Conservation (phyloP, 1,284 basidiomycete genomes). For the Ustilago bromivora region DNA sequence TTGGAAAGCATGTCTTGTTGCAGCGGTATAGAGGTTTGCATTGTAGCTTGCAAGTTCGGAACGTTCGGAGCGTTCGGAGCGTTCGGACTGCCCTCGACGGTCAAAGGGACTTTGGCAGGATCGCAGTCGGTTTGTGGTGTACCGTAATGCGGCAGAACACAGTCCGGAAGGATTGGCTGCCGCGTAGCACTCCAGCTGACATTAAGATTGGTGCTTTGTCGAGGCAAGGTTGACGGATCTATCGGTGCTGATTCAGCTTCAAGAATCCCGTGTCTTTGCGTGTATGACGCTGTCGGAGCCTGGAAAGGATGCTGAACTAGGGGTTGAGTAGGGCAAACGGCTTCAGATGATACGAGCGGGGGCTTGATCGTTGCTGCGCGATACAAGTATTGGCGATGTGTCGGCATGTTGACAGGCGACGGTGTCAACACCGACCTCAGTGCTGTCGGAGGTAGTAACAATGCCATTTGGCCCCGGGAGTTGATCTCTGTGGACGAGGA, state of each 20-base stretch:
- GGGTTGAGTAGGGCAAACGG: background rate
- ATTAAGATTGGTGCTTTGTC: no score
- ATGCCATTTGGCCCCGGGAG: background rate
- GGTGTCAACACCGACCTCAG: background rate
- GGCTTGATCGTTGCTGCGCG: no score
- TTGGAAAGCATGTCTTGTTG: background rate
- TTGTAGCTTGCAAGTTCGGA: background rate
- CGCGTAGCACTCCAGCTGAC: no score
- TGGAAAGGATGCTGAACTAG: background rate
- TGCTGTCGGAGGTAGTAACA: background rate
- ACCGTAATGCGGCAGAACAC: background rate
- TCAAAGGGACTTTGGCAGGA: background rate
- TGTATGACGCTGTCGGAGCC: no score
- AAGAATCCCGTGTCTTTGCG: no score
- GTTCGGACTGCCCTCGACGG: background rate
- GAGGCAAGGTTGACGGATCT: no score
- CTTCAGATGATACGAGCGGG: background rate
- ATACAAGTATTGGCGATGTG: background rate
- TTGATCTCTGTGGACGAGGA: no score
- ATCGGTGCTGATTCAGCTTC: no score
- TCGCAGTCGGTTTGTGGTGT: background rate
- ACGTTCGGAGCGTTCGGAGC: background rate
- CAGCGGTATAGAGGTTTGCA: background rate
- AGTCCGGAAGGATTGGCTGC: no score
- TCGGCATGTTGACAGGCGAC: conserved; percentile 2